Percentiles rank a stretch among this genome's conserved stretches.
These are phyloP conservation scores for Epichloe elymi DNA, from an alignment of 2,329 filamentous ascomycete genomes.

Conservation along the genomic window DNA sequence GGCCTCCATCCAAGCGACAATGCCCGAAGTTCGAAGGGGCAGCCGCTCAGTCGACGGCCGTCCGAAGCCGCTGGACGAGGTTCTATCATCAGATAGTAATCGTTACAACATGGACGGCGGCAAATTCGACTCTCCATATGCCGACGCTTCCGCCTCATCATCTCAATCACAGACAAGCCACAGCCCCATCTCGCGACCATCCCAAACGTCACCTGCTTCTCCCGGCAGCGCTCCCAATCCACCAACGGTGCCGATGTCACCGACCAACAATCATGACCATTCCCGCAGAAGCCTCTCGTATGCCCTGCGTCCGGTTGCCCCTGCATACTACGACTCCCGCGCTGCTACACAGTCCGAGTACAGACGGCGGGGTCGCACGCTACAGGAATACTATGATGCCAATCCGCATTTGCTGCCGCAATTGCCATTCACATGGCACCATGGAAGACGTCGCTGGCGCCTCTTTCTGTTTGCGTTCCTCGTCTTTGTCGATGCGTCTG, in stretches of 20 bases:
- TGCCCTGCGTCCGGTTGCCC: constrained; percentile 18
- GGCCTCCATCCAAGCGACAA: constrained; percentile 5
- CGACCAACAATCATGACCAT: not conserved
- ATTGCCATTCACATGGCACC: constrained; percentile 28
- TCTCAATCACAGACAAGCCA: not conserved
- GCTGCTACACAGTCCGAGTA: constrained; percentile 23
- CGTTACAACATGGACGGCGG: not conserved
- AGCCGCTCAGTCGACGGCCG: constrained; percentile 11
- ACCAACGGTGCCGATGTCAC: not conserved
- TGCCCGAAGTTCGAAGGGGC: constrained; percentile 19
- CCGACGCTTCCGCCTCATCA: not conserved
- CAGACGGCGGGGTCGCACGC: constrained; percentile 20
- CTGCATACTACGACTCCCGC: constrained; percentile 27
- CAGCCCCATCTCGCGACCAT: not conserved
- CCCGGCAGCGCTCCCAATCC: not conserved
- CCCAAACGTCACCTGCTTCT: not conserved
- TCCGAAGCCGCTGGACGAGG: not conserved
- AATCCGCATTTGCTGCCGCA: constrained; percentile 26
- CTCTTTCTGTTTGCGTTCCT: constrained; percentile 35
- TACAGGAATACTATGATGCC: constrained; percentile 27
- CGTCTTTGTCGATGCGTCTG: constrained; percentile 30
- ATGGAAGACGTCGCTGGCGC: constrained; percentile 26
- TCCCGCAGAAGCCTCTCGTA: constrained; percentile 23
- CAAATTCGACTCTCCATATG: not conserved
- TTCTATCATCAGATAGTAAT: not conserved